Evolutionary conservation across 495 filamentous ascomycete species (phyloP), one percentile per base, ranked within the genome.

Genomic region (Rhypophila decipiens): DNA sequence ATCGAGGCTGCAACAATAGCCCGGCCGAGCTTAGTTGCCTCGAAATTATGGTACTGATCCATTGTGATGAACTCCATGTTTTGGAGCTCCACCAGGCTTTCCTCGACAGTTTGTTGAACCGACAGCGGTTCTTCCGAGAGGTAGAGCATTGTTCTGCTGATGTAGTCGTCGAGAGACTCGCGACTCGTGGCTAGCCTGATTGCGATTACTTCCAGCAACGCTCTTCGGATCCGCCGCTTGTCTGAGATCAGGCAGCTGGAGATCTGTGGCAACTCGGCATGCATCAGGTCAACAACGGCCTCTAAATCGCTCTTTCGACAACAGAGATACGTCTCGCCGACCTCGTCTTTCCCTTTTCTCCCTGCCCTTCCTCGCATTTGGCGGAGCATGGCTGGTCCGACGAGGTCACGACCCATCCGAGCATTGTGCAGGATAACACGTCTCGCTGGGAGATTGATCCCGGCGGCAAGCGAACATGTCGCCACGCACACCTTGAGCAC

Each of bases 291-390:
- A 41, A 82, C 76, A 4, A 88, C 84, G 2, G 73, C 77, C 56
- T 84, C 79, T 29, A 90, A 57, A 53, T 90, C 87, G n/a, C 69
- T 63, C 50, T 78, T 76, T 15, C 81, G 76, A 55, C 86, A 90
- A 48, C 86, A 88, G 3, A 93, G 65, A 58, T 86, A 90, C 17
- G 84, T 90, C 67, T 90, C 87, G 5, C 87, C 87, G 37, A 84
- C 64, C 20, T 87, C 84, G 46, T 90, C 87, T 50, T 88, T 90
- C 11, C 87, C 87, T 60, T 90, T 90, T 46, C 87, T 80, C 21
- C 87, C 87, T 19, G 87, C 87, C 46, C 87, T 77, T 11, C 87
- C 87, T 54, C 86, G 80, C 87, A 90, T 93, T 65, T 93, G 87
- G 31, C 86, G 78, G 9, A 88, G 66, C 81, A 88, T 86, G 19